A percentile compares a stretch with the other conserved stretches of the same genome.
phyloP scores from a whole-genome alignment of 202 grass and related monocot genomes.

The Digitaria exilis region DNA sequence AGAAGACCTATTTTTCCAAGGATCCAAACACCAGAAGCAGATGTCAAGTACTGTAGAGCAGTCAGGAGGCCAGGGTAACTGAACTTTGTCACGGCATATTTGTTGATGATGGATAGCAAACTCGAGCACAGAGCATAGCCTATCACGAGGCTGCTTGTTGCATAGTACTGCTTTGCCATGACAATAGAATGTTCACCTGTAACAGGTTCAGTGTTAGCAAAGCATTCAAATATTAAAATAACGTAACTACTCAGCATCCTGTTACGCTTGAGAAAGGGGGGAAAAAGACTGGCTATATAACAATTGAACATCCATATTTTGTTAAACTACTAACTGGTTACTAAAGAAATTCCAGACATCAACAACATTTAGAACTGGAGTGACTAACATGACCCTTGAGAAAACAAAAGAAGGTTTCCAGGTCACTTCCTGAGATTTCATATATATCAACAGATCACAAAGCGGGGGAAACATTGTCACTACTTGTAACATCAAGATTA shows the following conservation, averaged over 20 bases:
- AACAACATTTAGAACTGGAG: neutral
- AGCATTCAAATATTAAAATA: neutral
- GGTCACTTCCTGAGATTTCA: neutral
- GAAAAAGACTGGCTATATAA: neutral
- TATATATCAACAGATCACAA: neutral
- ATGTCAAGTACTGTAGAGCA: conserved; percentile 74
- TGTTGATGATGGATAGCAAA: conserved; percentile 88
- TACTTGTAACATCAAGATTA: neutral
- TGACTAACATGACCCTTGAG: neutral
- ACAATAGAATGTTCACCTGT: conserved; percentile 43
- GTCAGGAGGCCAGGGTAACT: conserved; percentile 76
- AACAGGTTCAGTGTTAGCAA: conserved; percentile 17
- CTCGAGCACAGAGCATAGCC: conserved; percentile 90
- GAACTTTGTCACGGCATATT: conserved; percentile 85
- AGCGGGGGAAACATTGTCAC: too few species aligned
- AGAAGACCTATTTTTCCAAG: conserved; percentile 79
- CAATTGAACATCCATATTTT: neutral
- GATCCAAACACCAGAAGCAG: conserved; percentile 64
- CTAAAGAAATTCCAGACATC: neutral
- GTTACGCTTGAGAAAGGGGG: neutral
- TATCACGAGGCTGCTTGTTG: conserved; percentile 75
- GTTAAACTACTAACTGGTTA: neutral
- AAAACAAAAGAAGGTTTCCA: neutral
- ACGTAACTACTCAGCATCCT: neutral
- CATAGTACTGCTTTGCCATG: conserved; percentile 55